Percentiles rank a stretch among this genome's conserved stretches.
These are phyloP conservation scores for Alternaria gansuensis DNA, from an alignment of 2,329 filamentous ascomycete species.

Conservation along the genomic window DNA sequence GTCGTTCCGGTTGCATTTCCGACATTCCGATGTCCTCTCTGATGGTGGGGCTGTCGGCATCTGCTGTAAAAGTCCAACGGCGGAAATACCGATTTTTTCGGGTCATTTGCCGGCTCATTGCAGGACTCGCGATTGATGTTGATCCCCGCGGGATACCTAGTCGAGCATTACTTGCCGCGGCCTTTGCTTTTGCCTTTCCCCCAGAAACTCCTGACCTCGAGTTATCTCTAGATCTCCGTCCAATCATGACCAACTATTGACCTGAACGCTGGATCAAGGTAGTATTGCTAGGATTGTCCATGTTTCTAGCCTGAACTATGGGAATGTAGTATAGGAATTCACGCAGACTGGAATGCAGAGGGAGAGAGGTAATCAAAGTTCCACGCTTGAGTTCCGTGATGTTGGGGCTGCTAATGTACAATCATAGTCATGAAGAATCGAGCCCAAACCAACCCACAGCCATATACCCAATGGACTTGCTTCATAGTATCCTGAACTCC, in stretches of 20 bases:
- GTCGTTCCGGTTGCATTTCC: constrained; percentile 27
- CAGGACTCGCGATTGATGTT: constrained; percentile 1
- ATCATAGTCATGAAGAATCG: constrained; percentile 21
- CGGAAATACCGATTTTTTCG: constrained; percentile 32
- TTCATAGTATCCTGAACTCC: constrained; percentile 21
- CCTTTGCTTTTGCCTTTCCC: constrained; percentile 1
- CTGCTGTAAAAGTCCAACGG: constrained; percentile 20
- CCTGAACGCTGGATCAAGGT: background rate
- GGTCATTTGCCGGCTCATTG: constrained; percentile 26
- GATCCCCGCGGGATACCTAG: constrained; percentile 1
- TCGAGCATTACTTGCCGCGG: constrained; percentile 11
- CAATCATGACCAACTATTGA: background rate
- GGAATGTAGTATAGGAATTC: background rate
- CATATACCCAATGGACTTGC: constrained; percentile 5
- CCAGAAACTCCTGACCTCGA: background rate
- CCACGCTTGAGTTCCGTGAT: constrained; percentile 2
- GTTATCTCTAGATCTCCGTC: background rate
- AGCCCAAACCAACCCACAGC: constrained; percentile 4
- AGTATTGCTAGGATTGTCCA: background rate
- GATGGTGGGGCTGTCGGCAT: constrained; percentile 27
- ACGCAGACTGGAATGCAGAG: background rate
- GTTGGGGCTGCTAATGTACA: constrained; percentile 24
- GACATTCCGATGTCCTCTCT: constrained; percentile 25
- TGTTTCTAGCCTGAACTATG: no score
- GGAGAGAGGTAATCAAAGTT: background rate